Evolutionary conservation across 352 stramenopile species (phyloP), one percentile per base, ranked within the genome.

Genomic region (Phytophthora aleatoria): DNA sequence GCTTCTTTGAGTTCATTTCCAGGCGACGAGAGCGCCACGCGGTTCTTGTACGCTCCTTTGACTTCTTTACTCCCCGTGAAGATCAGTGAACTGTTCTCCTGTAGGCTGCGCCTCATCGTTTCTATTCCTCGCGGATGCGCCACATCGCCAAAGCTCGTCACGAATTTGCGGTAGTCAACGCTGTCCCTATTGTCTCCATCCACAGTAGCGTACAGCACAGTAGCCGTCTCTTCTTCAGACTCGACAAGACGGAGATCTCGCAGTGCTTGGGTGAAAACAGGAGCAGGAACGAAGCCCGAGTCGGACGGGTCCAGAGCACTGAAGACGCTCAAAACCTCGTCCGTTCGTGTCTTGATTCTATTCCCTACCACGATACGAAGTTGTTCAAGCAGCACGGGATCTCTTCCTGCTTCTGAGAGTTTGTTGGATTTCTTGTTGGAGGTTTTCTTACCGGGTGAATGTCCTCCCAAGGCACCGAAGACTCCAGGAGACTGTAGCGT

Each of bases 1-100:
- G 81, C 79, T 35, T 92, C 81, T 57, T 92, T 92, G 9, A 92
- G 71, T 38, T 87, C 81, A 6, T 87, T 90, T 3, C 79, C 81
- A 2, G 81, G 81, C 9, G 79, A 87, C 20, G 77, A 89, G 24
- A 90, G 57, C 33, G 79, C 77, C 20, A 66, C 50, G 3, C 81
- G 81, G 48, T 86, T 85, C 61, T 86, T 89, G 65, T 87, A 73
- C 31, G 73, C 69, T 2, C 78, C 78, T 30, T 87, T 85, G 44
- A 87, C 65, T n/a, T 87, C 73, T 31, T 68, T 73, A 3, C 74
- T 67, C 0, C 77, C 75, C 2, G 70, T 30, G 48, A 90, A 87
- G 9, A 90, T 67, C 27, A 87, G 69, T 48, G 81, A 90, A 42
- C 75, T 86, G 67, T 90, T 90, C 52, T 90, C 81, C 16, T 83